These are phyloP conservation scores for Xylaria sp. DNA, from an alignment of 2,329 filamentous ascomycete species.

Conservation along the genomic window DNA sequence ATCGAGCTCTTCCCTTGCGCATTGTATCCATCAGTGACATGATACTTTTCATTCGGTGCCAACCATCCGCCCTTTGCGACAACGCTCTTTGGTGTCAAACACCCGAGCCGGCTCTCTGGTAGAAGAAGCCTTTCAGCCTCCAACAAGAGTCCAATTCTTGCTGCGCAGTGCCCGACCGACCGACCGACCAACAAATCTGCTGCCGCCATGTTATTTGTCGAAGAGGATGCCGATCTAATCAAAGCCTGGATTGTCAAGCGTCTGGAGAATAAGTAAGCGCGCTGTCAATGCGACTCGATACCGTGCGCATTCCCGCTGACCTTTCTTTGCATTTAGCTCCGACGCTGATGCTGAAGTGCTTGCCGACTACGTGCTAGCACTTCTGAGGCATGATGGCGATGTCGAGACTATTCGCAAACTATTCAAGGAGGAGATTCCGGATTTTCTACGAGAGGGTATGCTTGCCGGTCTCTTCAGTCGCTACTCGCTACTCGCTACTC, in stretches of 20 bases:
- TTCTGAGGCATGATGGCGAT: slow-evolving; percentile 76
- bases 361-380: slow-evolving; percentile 84
- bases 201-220: slow-evolving; percentile 68
- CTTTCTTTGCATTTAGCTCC: slow-evolving; percentile 62
- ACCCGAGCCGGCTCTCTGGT: not conserved
- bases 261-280: slow-evolving; percentile 76
- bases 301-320: slow-evolving; percentile 25
- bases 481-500: no score
- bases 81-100: slow-evolving; percentile 9
- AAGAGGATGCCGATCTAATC: slow-evolving; percentile 70
- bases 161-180: not conserved
- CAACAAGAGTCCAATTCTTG: slow-evolving; percentile 8
- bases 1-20: not conserved
- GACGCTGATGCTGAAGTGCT: slow-evolving; percentile 85
- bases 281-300: slow-evolving; percentile 3
- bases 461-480: slow-evolving; percentile 17
- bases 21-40: slow-evolving; percentile 6
- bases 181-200: slow-evolving; percentile 1
- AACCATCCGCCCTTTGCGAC: slow-evolving; percentile 8
- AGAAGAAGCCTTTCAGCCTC: no score
- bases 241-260: slow-evolving; percentile 83
- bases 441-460: slow-evolving; percentile 77
- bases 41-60: not conserved
- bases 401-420: slow-evolving; percentile 71
- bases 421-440: slow-evolving; percentile 77